Base-by-base conservation (phyloP, 805 yeast genomes). In the Jamesozyma lodderae region DNA sequence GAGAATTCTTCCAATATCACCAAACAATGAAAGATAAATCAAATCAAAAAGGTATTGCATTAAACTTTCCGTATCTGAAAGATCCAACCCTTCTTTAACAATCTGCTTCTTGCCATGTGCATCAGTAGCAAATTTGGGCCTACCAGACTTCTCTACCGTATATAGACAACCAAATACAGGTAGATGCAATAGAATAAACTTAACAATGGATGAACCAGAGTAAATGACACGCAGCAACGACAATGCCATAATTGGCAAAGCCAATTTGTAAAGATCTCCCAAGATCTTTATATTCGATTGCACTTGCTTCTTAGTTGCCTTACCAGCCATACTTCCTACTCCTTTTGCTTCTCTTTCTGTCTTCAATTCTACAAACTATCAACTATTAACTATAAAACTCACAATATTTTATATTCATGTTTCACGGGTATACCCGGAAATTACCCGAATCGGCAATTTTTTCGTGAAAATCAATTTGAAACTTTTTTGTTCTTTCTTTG, bases 311-410 rank as follows among this genome's bases (percentile, higher is more conserved):
- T 75, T 76, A 13, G 66, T 57, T 34, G 80, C 69, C 43, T 68
- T 70, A 3, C 80, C 75, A 4, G 79, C 81, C 81, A 76, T 76
- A n/a, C n/a, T n/a, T n/a, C n/a, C 4, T 35, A 13, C 33, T 11
- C 19, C 23, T 23, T 14, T 8, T 22, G 18, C 7, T 14, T 6
- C 31, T 14, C 17, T 15, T 15, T 10, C 7, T 22, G 7, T 22
- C 7, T 10, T 8, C 24, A 22, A 22, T 15, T 5, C 21, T n/a
- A n/a, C n/a, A n/a, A n/a, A n/a, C n/a, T n/a, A n/a, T n/a, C n/a
- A n/a, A n/a, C n/a, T n/a, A n/a, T n/a, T n/a, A n/a, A n/a, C n/a
- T n/a, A n/a, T n/a, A n/a, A n/a, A n/a, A n/a, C n/a, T n/a, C n/a
- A n/a, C n/a, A n/a, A n/a, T n/a, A n/a, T n/a, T n/a, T n/a, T n/a